Percentiles rank a stretch among this genome's conserved stretches.
These are phyloP conservation scores for Iberis pinnata DNA, from an alignment of 345 rosid genomes.

Conservation along the genomic window DNA sequence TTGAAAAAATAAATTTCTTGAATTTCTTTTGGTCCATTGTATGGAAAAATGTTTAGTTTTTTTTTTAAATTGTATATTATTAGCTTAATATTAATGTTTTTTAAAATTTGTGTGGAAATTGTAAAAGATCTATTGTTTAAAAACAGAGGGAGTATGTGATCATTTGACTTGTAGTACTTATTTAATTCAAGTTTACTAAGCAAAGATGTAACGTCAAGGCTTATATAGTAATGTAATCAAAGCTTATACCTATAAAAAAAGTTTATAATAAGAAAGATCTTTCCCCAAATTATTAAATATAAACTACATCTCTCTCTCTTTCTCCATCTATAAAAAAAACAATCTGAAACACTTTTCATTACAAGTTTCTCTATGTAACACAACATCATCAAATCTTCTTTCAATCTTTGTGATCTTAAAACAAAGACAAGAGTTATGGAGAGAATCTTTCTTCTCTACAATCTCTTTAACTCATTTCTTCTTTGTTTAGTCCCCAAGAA, in stretches of 20 bases:
- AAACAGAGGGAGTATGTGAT: no score
- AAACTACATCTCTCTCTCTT: slow-evolving; percentile 5
- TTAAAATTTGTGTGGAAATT: no score
- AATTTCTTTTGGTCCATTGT: no score
- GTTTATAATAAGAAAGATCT: no score
- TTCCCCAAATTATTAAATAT: not conserved
- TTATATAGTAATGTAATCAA: slow-evolving; percentile 8
- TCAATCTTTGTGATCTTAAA: slow-evolving; percentile 1
- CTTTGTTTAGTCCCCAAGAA: slow-evolving; percentile 49
- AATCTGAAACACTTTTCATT: slow-evolving; percentile 1
- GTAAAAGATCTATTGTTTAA: no score
- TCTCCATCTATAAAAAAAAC: slow-evolving; percentile 4
- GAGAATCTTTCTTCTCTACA: slow-evolving; percentile 45
- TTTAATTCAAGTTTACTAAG: no score
- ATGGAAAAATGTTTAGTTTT: no score
- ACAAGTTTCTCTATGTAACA: slow-evolving; percentile 11
- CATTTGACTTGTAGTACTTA: no score
- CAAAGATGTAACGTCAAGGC: not conserved
- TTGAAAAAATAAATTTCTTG: no score
- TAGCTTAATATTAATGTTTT: no score
- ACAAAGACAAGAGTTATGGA: slow-evolving; percentile 34
- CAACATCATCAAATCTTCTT: not conserved
- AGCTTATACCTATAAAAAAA: slow-evolving; percentile 5
- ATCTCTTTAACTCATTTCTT: slow-evolving; percentile 37
- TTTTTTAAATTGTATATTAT: no score